Evolutionary conservation across 2,329 filamentous ascomycete species (phyloP).

Genomic region (Colletotrichum aenigma): DNA sequence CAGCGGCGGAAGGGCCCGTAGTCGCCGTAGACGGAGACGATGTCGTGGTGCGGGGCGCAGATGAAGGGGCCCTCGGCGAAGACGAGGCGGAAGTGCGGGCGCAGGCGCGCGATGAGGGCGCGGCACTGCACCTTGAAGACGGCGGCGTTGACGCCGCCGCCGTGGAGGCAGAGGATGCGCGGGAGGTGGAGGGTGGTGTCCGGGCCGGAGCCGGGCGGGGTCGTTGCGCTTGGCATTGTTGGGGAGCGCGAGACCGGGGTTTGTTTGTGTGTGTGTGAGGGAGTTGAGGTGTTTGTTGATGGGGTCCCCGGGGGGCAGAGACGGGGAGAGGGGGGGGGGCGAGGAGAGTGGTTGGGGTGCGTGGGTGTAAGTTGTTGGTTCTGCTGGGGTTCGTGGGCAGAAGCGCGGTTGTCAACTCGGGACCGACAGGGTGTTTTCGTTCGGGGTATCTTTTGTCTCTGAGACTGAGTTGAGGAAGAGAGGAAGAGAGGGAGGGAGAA

Average conservation of each 20-base stretch:
- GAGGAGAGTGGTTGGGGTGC: not conserved
- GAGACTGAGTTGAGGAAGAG: not conserved
- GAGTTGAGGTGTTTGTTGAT: not conserved
- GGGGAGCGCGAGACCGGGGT: not conserved
- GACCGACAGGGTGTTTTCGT: not conserved
- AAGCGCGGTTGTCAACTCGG: not conserved
- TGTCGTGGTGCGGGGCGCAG: conserved; percentile 64
- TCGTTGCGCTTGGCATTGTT: conserved; percentile 13
- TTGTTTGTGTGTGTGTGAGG: not conserved
- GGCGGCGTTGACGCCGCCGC: conserved; percentile 74
- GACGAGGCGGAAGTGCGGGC: conserved; percentile 68
- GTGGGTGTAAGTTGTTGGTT: not conserved
- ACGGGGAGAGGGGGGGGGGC: too few relatives aligned
- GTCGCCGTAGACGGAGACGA: conserved; percentile 68
- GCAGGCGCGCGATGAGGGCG: conserved; percentile 49
- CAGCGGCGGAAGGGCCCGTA: conserved; percentile 68
- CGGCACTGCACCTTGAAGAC: conserved; percentile 75
- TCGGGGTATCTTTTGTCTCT: not conserved
- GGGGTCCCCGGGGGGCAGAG: not conserved
- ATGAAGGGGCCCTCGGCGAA: conserved; percentile 74
- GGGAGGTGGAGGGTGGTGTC: conserved; percentile 44
- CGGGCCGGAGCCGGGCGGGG: not conserved
- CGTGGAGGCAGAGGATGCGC: conserved; percentile 81
- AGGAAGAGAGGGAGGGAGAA: not conserved
- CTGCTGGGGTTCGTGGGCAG: not conserved